A percentile compares a stretch with the other conserved stretches of the same genome.
Conservation (phyloP, 2,329 filamentous ascomycete species). For the Epicoccum sorghinum region DNA sequence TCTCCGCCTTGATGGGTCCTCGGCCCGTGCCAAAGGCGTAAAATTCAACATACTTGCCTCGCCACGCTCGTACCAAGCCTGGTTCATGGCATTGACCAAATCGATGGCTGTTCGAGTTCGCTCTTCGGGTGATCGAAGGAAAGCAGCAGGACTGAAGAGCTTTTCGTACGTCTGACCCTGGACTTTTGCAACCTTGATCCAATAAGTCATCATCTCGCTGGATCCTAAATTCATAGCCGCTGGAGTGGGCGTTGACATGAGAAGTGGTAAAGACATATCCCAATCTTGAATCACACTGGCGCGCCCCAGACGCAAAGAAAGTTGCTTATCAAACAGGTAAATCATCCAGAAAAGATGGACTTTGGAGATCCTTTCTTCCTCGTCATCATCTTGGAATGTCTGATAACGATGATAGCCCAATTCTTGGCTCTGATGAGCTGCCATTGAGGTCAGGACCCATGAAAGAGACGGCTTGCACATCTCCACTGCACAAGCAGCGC, state of each 20-base stretch:
- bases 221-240: constrained; percentile 14
- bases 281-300: constrained; percentile 48
- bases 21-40: not conserved
- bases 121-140: constrained; percentile 32
- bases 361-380: constrained; percentile 37
- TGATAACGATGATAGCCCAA: constrained; percentile 46
- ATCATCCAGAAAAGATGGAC: constrained; percentile 47
- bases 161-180: constrained; percentile 47
- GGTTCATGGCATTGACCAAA: constrained; percentile 35
- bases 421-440: constrained; percentile 39
- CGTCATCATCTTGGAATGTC: constrained; percentile 41
- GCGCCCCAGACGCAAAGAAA: constrained; percentile 47
- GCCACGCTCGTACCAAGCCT: constrained; percentile 37
- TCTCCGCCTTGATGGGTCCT: constrained; percentile 5
- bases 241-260: constrained; percentile 11
- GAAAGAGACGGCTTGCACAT: constrained; percentile 45
- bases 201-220: constrained; percentile 38
- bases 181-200: constrained; percentile 42
- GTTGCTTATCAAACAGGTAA: constrained; percentile 48
- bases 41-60: constrained; percentile 26
- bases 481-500: constrained; percentile 41
- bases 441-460: constrained; percentile 40
- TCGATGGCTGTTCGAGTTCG: constrained; percentile 34
- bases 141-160: constrained; percentile 46
- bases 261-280: constrained; percentile 43